phyloP scores from a whole-genome alignment of 306 rosid genomes.

The Dalbergia oliveri region DNA sequence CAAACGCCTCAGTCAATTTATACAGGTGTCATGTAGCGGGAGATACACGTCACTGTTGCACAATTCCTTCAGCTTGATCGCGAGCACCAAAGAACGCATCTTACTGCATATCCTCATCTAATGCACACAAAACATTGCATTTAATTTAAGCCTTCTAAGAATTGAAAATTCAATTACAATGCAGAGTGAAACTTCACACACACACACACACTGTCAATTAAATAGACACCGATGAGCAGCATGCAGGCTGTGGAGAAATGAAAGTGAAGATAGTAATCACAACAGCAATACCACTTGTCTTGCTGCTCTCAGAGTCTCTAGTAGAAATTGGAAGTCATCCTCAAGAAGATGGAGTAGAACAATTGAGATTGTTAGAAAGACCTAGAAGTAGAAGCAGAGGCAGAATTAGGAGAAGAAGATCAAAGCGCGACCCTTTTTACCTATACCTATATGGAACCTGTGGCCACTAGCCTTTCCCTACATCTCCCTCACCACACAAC shows the following conservation, averaged over 20 bases:
- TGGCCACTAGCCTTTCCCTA: conserved; percentile 80
- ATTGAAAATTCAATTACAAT: too few relatives aligned
- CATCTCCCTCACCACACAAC: conserved; percentile 67
- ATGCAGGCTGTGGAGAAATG: conserved; percentile 51
- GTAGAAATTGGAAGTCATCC: conserved; percentile 45
- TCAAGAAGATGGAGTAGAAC: conserved; percentile 41
- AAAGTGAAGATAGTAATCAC: conserved; percentile 49
- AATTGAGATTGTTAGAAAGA: conserved; percentile 31
- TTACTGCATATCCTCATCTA: not conserved
- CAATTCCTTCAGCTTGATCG: too few relatives aligned
- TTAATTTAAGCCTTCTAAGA: too few relatives aligned
- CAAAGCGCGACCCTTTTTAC: conserved; percentile 69
- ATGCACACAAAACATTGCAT: not conserved
- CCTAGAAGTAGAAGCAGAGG: conserved; percentile 39
- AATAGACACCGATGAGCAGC: not conserved
- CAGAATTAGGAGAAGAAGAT: conserved; percentile 39
- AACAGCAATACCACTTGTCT: conserved; percentile 52
- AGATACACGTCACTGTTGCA: too few relatives aligned
- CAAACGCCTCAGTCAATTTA: too few relatives aligned
- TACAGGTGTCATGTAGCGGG: too few relatives aligned
- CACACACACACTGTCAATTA: not conserved
- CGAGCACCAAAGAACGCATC: too few relatives aligned
- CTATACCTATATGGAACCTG: conserved; percentile 60
- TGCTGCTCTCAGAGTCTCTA: conserved; percentile 35
- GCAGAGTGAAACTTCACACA: too few relatives aligned